These are phyloP conservation scores for Lactifluus piperatus DNA, from an alignment of 768 basidiomycete genomes.

Conservation along the genomic window DNA sequence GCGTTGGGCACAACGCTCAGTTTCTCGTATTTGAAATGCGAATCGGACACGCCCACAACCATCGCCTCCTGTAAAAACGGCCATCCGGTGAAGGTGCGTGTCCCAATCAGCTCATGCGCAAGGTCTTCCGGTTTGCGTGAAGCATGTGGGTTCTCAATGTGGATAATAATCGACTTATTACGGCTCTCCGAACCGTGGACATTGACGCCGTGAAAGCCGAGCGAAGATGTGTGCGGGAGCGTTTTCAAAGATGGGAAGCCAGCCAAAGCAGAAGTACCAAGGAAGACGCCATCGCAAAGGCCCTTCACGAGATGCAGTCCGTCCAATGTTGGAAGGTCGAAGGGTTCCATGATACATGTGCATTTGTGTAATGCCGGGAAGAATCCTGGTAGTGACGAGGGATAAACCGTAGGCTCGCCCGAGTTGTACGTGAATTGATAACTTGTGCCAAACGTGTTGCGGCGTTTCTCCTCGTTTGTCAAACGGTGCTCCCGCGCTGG, in stretches of 20 bases:
- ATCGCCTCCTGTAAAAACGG: slow-evolving; percentile 91
- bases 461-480: slow-evolving; percentile 58
- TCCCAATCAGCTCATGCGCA: slow-evolving; percentile 65
- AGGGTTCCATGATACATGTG: slow-evolving; percentile 70
- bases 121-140: slow-evolving; percentile 58
- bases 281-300: slow-evolving; percentile 78
- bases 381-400: slow-evolving; percentile 89
- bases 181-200: slow-evolving; percentile 85
- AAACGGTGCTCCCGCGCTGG: slow-evolving; percentile 73
- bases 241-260: slow-evolving; percentile 96
- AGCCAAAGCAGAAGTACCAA: slow-evolving; percentile 79
- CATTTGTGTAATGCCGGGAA: slow-evolving; percentile 84
- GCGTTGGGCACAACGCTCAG: slow-evolving; percentile 42
- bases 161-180: slow-evolving; percentile 90
- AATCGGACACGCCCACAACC: slow-evolving; percentile 81
- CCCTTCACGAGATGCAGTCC: slow-evolving; percentile 83
- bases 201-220: slow-evolving; percentile 87
- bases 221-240: slow-evolving; percentile 61
- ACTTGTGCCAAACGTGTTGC: slow-evolving; percentile 77
- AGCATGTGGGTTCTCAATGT: slow-evolving; percentile 71
- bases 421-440: slow-evolving; percentile 69
- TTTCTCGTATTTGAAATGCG: slow-evolving; percentile 80
- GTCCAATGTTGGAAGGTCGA: slow-evolving; percentile 79
- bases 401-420: slow-evolving; percentile 57
- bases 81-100: slow-evolving; percentile 79